Base-by-base conservation (phyloP, 805 yeast species). In the Schwanniomyces pseudopolymorphus region DNA sequence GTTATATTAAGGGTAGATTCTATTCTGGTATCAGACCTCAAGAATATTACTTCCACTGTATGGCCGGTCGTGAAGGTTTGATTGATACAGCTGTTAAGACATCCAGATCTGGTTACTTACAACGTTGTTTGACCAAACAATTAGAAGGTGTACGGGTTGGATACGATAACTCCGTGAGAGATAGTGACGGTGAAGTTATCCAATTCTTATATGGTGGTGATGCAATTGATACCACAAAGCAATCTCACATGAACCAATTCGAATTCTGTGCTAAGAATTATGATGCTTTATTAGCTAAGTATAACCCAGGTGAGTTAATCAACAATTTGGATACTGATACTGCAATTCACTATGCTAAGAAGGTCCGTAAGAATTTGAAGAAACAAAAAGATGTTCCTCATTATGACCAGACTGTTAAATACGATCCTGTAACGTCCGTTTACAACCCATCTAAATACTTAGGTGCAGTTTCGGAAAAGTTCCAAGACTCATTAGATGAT, bases 51-150 rank as follows among this genome's bases (percentile, higher is more conserved):
- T 94, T 95, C 94, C 99, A 94, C 74, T 94, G 98, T 78, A 94
- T 94, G 99, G 99, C 99, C 46, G 99, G 99, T 72, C 87, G 99
- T 77, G 99, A 94, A 78, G 99, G 99, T 75, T 81, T 94, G 63
- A 94, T 94, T 74, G 99, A 94, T 79, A 94, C 99, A 49, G 99
- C 99, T 42, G 99, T 94, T 54, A 94, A 94, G 73, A 94, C 99
- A 8, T 89, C 97, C 17, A 85, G 97, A 72, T 91, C 98, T 49
- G 99, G 99, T 64, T 94, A 94, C 72, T 79, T 94, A 68, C 99
- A 94, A 74, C 85, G 99, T 74, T 95, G 99, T 81, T 80, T 94
- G 71, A 94, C 96, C 49, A 94, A 94, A 70, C 99, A 94, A 73
- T 78, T 94, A 53, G 99, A 94, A 70, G 99, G 99, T 75, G 96